Evolutionary conservation across 768 basidiomycete species (phyloP).

Genomic region (Russula sp.): DNA sequence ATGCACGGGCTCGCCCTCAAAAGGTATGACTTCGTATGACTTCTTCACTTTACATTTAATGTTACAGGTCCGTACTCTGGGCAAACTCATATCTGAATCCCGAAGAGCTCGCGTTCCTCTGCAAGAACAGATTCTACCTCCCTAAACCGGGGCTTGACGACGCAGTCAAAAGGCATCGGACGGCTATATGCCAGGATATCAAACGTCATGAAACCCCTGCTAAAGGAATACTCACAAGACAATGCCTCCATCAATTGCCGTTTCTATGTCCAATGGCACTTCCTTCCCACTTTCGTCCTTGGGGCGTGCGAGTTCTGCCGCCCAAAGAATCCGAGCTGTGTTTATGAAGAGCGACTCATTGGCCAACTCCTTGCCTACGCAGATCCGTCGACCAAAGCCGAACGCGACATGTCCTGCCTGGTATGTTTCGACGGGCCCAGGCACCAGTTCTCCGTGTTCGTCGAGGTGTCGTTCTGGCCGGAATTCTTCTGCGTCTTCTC

Average conservation of each 20-base stretch:
- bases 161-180: slow-evolving; percentile 26
- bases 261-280: slow-evolving; percentile 7
- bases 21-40: no score
- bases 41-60: no score
- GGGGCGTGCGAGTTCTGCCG: slow-evolving; percentile 22
- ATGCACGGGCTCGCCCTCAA: not conserved
- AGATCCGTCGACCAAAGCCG: slow-evolving; percentile 30
- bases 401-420: slow-evolving; percentile 25
- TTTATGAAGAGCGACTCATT: slow-evolving; percentile 29
- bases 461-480: slow-evolving; percentile 30
- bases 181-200: slow-evolving; percentile 4
- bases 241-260: no score
- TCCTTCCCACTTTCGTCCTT: slow-evolving; percentile 23
- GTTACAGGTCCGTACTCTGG: no score
- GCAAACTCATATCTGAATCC: not conserved
- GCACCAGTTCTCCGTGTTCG: not conserved
- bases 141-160: slow-evolving; percentile 27
- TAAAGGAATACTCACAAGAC: no score
- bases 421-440: slow-evolving; percentile 16
- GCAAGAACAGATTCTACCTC: slow-evolving; percentile 15
- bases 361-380: slow-evolving; percentile 31
- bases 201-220: not conserved
- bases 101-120: slow-evolving; percentile 4
- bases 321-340: slow-evolving; percentile 29
- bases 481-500: slow-evolving; percentile 28